These are phyloP conservation scores for Tolypocladium paradoxum DNA, from an alignment of 2,329 filamentous ascomycete species.

Conservation along the genomic window DNA sequence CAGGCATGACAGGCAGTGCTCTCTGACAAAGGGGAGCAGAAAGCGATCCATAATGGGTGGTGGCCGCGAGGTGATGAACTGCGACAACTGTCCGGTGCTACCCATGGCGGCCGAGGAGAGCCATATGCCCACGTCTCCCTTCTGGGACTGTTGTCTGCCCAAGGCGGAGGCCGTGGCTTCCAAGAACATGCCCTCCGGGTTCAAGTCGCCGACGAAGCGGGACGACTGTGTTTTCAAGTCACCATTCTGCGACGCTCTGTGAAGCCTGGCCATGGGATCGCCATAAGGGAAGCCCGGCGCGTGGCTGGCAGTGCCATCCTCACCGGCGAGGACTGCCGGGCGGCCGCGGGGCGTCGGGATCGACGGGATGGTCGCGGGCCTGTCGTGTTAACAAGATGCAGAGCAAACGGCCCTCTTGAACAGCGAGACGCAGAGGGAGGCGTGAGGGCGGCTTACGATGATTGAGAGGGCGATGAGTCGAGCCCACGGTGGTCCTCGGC, in stretches of 20 bases:
- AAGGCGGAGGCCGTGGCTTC: constrained; percentile 34
- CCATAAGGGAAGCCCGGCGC: not conserved
- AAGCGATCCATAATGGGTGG: constrained; percentile 29
- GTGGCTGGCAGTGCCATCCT: not conserved
- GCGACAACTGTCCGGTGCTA: constrained; percentile 17
- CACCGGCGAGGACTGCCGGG: not conserved
- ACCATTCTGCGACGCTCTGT: not conserved
- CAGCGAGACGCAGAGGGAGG: not conserved
- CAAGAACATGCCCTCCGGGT: constrained; percentile 49
- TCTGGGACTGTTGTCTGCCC: constrained; percentile 26
- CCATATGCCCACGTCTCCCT: constrained; percentile 47
- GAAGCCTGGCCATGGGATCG: not conserved
- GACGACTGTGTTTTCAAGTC: constrained; percentile 15
- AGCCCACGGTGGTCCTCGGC: constrained; percentile 15
- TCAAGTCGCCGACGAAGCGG: constrained; percentile 48
- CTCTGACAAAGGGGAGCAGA: constrained; percentile 30
- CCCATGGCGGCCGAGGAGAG: constrained; percentile 23
- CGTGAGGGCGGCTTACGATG: constrained; percentile 13
- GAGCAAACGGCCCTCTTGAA: no score
- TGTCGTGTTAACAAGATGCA: not conserved
- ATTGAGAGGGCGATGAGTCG: constrained; percentile 17
- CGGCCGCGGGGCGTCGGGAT: not conserved
- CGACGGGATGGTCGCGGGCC: not conserved
- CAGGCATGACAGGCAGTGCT: constrained; percentile 35
- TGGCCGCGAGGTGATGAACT: constrained; percentile 26